phyloP scores from a whole-genome alignment of 345 rosid genomes.

The Microcos paniculata region DNA sequence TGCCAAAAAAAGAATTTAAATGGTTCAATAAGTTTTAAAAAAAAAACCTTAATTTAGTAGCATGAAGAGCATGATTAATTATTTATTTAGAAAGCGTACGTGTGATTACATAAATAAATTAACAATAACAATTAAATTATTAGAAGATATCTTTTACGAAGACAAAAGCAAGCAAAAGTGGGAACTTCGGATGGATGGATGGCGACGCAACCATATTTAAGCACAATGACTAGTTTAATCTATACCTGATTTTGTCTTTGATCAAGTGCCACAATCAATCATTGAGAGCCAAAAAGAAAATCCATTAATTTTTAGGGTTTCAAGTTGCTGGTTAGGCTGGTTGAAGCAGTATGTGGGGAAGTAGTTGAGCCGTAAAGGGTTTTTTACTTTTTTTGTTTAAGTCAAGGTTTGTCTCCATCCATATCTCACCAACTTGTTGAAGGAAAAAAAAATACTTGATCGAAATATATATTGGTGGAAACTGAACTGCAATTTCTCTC shows the following conservation, averaged over 20 bases:
- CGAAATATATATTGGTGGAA: not conserved
- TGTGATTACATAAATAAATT: too few relatives aligned
- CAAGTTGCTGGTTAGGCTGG: not conserved
- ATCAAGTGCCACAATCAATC: not conserved
- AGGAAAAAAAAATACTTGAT: too few relatives aligned
- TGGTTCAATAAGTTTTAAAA: not conserved
- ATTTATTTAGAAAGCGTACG: not conserved
- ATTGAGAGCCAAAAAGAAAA: not conserved
- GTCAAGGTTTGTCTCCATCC: not conserved
- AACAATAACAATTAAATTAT: not conserved
- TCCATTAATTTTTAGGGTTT: too few relatives aligned
- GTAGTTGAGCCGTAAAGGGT: conserved; percentile 14
- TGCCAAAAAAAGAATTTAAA: not conserved
- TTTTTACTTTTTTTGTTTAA: not conserved
- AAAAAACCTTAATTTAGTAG: not conserved
- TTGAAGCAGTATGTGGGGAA: not conserved
- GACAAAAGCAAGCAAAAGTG: not conserved
- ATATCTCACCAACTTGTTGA: conserved; percentile 2
- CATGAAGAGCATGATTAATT: not conserved
- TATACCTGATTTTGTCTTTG: not conserved
- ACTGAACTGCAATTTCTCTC: not conserved
- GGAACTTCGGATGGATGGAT: not conserved
- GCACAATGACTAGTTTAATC: not conserved
- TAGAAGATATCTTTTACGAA: not conserved
- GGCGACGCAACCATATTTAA: conserved; percentile 5